These are phyloP conservation scores for Gymnopilus junonius DNA, from an alignment of 768 basidiomycete species.

Conservation along the genomic window DNA sequence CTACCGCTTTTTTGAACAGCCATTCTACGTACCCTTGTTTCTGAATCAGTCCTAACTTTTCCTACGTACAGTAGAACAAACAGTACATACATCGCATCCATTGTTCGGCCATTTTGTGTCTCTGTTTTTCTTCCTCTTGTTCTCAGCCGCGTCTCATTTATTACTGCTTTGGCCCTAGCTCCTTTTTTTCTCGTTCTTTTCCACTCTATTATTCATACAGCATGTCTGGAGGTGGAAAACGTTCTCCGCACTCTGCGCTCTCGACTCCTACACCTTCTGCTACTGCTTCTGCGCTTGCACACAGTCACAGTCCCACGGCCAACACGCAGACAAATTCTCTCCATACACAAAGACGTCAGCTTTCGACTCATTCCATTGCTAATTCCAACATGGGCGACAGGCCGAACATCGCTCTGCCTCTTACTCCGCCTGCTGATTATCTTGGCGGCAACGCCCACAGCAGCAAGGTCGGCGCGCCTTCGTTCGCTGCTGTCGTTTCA, in stretches of 20 bases:
- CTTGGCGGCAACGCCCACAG: not conserved
- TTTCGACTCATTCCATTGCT: conserved; percentile 5
- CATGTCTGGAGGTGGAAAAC: conserved; percentile 12
- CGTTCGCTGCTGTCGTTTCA: conserved; percentile 20
- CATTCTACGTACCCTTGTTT: not conserved
- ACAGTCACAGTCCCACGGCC: conserved; percentile 16
- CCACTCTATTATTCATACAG: not conserved
- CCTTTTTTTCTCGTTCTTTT: not conserved
- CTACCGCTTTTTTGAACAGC: not conserved
- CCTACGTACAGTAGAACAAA: not conserved
- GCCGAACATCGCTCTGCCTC: conserved; percentile 17
- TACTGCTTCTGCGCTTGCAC: not conserved
- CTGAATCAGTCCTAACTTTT: conserved; percentile 13
- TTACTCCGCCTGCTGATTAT: conserved; percentile 13
- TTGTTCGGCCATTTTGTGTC: conserved; percentile 12
- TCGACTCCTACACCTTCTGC: conserved; percentile 7
- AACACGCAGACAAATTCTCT: not conserved
- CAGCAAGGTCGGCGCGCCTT: conserved; percentile 16
- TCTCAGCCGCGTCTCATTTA: conserved; percentile 1
- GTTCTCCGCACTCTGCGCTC: conserved; percentile 5
- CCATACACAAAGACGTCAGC: conserved; percentile 10
- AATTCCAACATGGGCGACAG: conserved; percentile 16
- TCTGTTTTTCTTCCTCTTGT: conserved; percentile 15
- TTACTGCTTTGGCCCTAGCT: not conserved
- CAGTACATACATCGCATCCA: conserved; percentile 8